A percentile compares a stretch with the other conserved stretches of the same genome.
Conservation (phyloP, 345 rosid species). For the Melaleuca alternifolia region DNA sequence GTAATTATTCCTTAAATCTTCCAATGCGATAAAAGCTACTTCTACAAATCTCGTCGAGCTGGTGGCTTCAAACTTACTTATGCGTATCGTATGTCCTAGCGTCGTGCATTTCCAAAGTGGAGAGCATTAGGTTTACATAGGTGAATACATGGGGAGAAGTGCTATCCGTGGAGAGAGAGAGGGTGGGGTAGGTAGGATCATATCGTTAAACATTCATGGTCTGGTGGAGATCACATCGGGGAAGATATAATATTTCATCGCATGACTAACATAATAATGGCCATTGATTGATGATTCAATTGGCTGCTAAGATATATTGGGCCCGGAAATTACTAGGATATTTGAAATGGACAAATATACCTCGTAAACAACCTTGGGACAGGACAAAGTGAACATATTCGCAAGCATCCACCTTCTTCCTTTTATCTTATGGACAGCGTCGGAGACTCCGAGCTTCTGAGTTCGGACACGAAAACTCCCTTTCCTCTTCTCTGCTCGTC, state of each 20-base stretch:
- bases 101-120: too few relatives aligned
- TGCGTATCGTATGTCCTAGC: too few relatives aligned
- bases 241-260: not conserved
- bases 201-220: not conserved
- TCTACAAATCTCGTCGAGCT: too few relatives aligned
- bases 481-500: not conserved
- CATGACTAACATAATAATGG: not conserved
- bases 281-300: not conserved
- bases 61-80: too few relatives aligned
- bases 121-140: too few relatives aligned
- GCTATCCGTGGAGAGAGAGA: not conserved
- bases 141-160: not conserved
- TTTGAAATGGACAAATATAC: not conserved
- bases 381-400: not conserved
- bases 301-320: not conserved
- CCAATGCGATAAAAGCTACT: too few relatives aligned
- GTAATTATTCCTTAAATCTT: too few relatives aligned
- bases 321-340: not conserved
- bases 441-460: not conserved
- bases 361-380: not conserved
- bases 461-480: accelerated
- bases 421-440: not conserved
- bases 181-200: not conserved
- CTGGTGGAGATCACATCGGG: not conserved
- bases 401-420: not conserved